Evolutionary conservation across 2,329 filamentous ascomycete species (phyloP).

Genomic region (Rhexocercosporidium sp.): DNA sequence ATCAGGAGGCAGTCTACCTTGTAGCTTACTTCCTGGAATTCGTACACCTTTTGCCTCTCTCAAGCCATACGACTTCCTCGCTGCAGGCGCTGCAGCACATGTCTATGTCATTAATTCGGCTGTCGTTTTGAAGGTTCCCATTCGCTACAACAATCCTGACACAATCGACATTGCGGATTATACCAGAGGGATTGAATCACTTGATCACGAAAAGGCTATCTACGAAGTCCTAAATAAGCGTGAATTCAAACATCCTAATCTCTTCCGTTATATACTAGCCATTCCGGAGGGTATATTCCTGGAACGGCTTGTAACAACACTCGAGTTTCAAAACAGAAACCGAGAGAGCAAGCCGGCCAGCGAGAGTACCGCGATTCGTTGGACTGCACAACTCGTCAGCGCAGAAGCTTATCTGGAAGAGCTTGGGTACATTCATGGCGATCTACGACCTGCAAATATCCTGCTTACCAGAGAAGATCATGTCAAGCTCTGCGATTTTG

Average conservation of each 20-base stretch:
- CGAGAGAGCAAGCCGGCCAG: constrained; percentile 8
- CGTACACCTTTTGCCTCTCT: constrained; percentile 4
- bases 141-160: constrained; percentile 15
- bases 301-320: constrained; percentile 15
- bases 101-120: constrained; percentile 12
- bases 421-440: constrained; percentile 13
- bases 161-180: constrained; percentile 8
- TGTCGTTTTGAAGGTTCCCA: constrained; percentile 17
- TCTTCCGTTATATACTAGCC: constrained; percentile 14
- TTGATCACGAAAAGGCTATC: constrained; percentile 16
- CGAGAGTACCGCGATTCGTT: constrained; percentile 8
- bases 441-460: constrained; percentile 18
- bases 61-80: constrained; percentile 15
- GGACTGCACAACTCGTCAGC: constrained; percentile 15
- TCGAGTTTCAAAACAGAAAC: constrained; percentile 17
- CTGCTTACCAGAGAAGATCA: constrained; percentile 11
- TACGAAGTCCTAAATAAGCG: constrained; percentile 13
- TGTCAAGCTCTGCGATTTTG: constrained; percentile 17
- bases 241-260: constrained; percentile 15
- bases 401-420: constrained; percentile 15
- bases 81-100: constrained; percentile 13
- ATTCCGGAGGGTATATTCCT: constrained; percentile 17
- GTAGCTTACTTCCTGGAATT: too few species aligned
- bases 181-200: constrained; percentile 4
- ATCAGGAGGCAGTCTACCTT: too few species aligned